Base-by-base conservation (phyloP, 2,329 filamentous ascomycete genomes). In the Fusarium bulbicola region DNA sequence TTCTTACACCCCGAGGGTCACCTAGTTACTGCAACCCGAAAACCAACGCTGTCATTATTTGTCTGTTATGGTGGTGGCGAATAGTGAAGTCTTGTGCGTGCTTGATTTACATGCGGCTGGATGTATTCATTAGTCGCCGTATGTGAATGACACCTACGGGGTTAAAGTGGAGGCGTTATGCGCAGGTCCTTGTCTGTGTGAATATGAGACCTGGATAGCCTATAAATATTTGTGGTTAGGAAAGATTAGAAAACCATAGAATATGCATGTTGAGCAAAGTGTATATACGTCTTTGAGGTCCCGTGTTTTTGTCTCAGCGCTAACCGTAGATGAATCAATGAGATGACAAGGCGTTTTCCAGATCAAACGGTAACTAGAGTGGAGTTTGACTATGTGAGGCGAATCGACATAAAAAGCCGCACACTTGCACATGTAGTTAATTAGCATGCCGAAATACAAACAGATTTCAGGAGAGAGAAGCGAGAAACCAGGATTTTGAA, bases 261-360 rank as follows among this genome's bases (percentile, higher is more conserved):
- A 36, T 8, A 37, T 49, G 28, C 9, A 26, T 36, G 40, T 58
- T 43, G 34, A 54, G 34, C 34, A 28, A 54, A 54, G 24, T 47
- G 30, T 16, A 53, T 21, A 28, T 12, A 20, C 20, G 45, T 43
- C 36, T 61, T 42, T 67, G 32, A 47, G 42, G 37, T 54, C 43
- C 47, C 39, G 20, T 34, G 54, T 58, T 26, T 34, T 34, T 50
- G 46, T 70, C 36, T 63, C 53, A 67, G 37, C 46, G 40, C 24
- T 47, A 64, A 36, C 62, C n/a, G 50, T 21, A 24, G 39, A 63
- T 18, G 24, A 58, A 54, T 54, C 34, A 54, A 40, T 54, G 50
- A n/a, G 34, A 66, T 50, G 62, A 45, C 61, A 59, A 57, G 32
- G 50, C 52, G 32, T 63, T 63, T 64, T 64, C 59, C 24, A 64